Evolutionary conservation across 345 rosid species (phyloP), one percentile per base, ranked within the genome.

Genomic region (Ceriops tagal): DNA sequence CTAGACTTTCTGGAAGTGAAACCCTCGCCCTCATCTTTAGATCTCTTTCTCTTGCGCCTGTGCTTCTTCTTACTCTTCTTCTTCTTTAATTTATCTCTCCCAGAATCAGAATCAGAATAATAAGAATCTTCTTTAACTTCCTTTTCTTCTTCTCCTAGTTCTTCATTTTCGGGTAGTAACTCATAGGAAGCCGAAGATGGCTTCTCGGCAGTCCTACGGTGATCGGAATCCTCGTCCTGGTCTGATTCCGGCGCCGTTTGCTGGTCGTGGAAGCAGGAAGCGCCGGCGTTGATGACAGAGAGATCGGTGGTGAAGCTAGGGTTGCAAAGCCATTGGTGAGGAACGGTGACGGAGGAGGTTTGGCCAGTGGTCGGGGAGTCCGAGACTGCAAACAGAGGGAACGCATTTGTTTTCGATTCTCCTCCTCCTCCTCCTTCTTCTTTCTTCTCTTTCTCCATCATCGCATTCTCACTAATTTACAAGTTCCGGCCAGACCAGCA

Each of bases 281-380:
- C 80, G 51, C 84, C 75, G 57, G 80, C 83, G 82, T 85, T 73
- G 66, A 88, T 75, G 72, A 80, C 73, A 66, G 96, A 77, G 67
- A 85, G 79, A 78, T 90, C 90, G 74, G 80, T 68, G 53, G 88
- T 79, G 89, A 95, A 95, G 86, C 98, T 95, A 69, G 87, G 65
- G 88, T 90, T 92, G 78, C 76, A 78, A 66, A 95, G 93, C 99
- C 99, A 95, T 73, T 78, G 58, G 8, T 64, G 83, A 66, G 83
- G 71, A 37, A 63, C 61, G 71, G 22, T 51, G 26, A 66, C 58
- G 43, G 65, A n/a, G 64, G 74, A 13, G 35, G 83, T 30, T 35
- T 32, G 67, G 64, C 60, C 62, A 34, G 77, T 5, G 56, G 69
- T 39, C 56, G 78, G 64, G 53, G 76, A 72, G 22, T 62, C 53